Evolutionary conservation across 441 rosid genomes (phyloP).

Genomic region (Adansonia rubrostipa): DNA sequence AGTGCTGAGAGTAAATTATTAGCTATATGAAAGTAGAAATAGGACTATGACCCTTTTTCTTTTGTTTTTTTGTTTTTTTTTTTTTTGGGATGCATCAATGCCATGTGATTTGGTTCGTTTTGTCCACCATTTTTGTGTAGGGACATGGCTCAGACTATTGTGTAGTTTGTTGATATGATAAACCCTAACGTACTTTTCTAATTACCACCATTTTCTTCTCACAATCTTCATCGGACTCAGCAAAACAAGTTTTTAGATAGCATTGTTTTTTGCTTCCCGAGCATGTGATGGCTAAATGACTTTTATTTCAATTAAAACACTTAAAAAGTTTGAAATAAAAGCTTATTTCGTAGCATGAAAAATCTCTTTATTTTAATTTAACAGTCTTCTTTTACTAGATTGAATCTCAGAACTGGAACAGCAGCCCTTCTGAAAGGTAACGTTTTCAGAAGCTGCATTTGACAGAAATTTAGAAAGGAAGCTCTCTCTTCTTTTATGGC

Average conservation of each 20-base stretch:
- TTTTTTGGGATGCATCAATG: conserved; percentile 3
- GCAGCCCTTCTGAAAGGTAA: background rate
- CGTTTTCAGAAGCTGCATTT: background rate
- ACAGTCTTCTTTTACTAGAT: background rate
- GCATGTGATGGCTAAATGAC: background rate
- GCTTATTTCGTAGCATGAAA: background rate
- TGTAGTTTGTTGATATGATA: conserved; percentile 26
- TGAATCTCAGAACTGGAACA: background rate
- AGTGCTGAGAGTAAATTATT: conserved; percentile 23
- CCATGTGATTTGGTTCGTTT: conserved; percentile 32
- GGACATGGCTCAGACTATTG: conserved; percentile 20
- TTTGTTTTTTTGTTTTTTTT: background rate
- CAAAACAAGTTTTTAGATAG: background rate
- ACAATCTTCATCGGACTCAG: background rate
- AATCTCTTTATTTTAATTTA: background rate
- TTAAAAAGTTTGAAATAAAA: no score
- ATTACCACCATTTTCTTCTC: background rate
- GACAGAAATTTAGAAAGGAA: background rate
- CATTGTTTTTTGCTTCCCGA: background rate
- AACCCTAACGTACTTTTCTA: conserved; percentile 12
- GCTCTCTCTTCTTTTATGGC: background rate
- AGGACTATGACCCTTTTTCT: conserved; percentile 14
- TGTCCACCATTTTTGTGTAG: conserved; percentile 22
- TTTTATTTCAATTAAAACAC: background rate
- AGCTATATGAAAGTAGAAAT: conserved; percentile 28